Conservation (phyloP, 768 basidiomycete species). For the Suillus occidentalis region DNA sequence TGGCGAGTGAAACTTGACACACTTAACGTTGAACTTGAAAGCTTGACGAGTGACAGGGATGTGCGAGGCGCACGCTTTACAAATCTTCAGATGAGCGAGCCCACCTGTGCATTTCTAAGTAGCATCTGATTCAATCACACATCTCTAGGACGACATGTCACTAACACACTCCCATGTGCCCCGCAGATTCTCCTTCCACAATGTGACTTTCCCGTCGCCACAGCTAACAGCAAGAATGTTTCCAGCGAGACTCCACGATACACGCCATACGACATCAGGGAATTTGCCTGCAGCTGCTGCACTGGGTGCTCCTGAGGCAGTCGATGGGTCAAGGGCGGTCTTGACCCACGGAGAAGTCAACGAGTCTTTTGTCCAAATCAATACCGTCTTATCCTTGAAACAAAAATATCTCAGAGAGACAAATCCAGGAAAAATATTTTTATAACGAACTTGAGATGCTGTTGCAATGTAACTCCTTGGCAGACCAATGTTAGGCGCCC, state of each 20-base stretch:
- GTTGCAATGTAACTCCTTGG: conserved; percentile 95
- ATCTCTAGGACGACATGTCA: conserved; percentile 78
- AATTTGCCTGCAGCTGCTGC: conserved; percentile 69
- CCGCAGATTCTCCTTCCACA: conserved; percentile 98
- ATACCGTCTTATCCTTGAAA: conserved; percentile 73
- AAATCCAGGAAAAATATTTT: neutral
- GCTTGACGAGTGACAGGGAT: neutral
- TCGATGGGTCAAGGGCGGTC: conserved; percentile 74
- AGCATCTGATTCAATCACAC: conserved; percentile 1
- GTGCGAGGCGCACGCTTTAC: conserved; percentile 44
- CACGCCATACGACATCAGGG: conserved; percentile 98
- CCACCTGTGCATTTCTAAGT: conserved; percentile 8
- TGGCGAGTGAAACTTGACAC: conserved; percentile 52
- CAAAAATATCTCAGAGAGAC: neutral
- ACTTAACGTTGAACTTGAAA: neutral
- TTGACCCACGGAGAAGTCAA: conserved; percentile 76
- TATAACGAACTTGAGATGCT: conserved; percentile 70
- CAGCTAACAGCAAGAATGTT: conserved; percentile 96
- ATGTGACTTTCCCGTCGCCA: conserved; percentile 95
- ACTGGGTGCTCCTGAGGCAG: conserved; percentile 43
- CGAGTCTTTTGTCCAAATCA: conserved; percentile 89
- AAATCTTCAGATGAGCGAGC: conserved; percentile 8
- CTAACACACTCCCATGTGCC: conserved; percentile 97
- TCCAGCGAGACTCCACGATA: conserved; percentile 95
- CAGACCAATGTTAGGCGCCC: conserved; percentile 96